Evolutionary conservation across 2,329 filamentous ascomycete genomes (phyloP).

Genomic region (Botryotinia convoluta): DNA sequence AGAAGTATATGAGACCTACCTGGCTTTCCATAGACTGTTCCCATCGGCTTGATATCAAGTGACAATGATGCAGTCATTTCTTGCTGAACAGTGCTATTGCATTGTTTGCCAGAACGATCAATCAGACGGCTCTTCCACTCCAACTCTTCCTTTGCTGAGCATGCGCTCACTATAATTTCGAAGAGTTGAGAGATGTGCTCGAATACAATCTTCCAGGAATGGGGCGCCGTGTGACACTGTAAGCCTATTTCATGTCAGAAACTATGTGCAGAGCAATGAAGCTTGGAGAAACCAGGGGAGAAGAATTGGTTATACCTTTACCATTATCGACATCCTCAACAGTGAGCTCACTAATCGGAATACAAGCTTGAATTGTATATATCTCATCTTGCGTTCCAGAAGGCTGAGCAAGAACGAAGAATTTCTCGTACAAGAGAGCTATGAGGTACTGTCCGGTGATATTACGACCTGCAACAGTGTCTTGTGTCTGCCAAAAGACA

Average conservation of each 20-base stretch:
- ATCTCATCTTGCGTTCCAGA: conserved; percentile 60
- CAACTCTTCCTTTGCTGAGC: conserved; percentile 73
- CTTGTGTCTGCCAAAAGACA: conserved; percentile 73
- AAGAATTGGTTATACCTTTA: conserved; percentile 50
- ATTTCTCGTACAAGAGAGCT: conserved; percentile 77
- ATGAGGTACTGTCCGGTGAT: conserved; percentile 80
- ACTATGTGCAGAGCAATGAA: not conserved
- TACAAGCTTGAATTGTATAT: conserved; percentile 73
- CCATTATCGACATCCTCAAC: conserved; percentile 75
- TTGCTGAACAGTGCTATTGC: conserved; percentile 47
- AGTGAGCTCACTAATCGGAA: conserved; percentile 63
- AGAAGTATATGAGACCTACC: conserved; percentile 44
- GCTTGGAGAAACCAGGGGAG: no score
- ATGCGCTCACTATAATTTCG: conserved; percentile 84
- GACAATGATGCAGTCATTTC: conserved; percentile 61
- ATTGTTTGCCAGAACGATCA: conserved; percentile 49
- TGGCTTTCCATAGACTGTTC: conserved; percentile 71
- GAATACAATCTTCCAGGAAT: conserved; percentile 91
- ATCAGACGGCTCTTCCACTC: conserved; percentile 74
- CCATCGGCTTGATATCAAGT: conserved; percentile 70
- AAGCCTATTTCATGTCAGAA: conserved; percentile 54
- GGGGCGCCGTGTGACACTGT: conserved; percentile 80
- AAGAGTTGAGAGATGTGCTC: conserved; percentile 73
- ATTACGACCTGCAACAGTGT: conserved; percentile 62
- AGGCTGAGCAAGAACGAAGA: conserved; percentile 68